A percentile compares a stretch with the other conserved stretches of the same genome.
phyloP scores from a whole-genome alignment of 2,329 filamentous ascomycete species.

The Diaporthe citri region DNA sequence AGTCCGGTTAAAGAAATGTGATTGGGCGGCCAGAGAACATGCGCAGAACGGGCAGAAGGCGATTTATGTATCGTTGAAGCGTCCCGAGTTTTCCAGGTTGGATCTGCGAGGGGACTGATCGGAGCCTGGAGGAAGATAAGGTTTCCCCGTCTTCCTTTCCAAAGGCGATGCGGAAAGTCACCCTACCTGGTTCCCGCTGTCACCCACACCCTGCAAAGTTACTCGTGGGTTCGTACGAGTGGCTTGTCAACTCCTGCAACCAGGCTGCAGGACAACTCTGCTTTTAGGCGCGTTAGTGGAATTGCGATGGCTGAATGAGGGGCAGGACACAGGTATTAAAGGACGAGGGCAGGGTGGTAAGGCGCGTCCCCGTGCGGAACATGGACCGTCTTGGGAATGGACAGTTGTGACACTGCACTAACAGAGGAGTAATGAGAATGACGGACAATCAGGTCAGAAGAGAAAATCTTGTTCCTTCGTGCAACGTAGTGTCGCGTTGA shows the following conservation, averaged over 20 bases:
- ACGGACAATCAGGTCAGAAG: constrained; percentile 11
- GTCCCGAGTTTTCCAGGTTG: not conserved
- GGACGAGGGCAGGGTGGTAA: not conserved
- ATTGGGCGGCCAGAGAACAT: constrained; percentile 3
- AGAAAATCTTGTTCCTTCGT: constrained; percentile 33
- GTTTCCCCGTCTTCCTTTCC: constrained; percentile 31
- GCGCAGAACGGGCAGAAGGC: constrained; percentile 1
- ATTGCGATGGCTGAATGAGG: constrained; percentile 16
- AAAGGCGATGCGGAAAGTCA: constrained; percentile 32
- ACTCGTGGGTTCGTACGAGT: constrained; percentile 27
- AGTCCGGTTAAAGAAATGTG: not conserved
- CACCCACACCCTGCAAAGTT: constrained; percentile 31
- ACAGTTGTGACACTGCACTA: constrained; percentile 17
- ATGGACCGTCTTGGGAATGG: constrained; percentile 16
- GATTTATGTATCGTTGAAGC: constrained; percentile 23
- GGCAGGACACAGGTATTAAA: constrained; percentile 15
- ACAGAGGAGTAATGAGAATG: constrained; percentile 1
- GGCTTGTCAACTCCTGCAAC: constrained; percentile 17
- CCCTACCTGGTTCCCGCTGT: constrained; percentile 34
- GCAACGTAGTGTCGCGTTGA: constrained; percentile 32
- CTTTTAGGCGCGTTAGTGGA: constrained; percentile 37
- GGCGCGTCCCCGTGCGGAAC: constrained; percentile 21
- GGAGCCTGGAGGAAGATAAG: constrained; percentile 35
- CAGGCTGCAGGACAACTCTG: constrained; percentile 17
- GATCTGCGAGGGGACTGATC: not conserved